phyloP scores from a whole-genome alignment of 192 early-diverging fungal genomes.

The Entomortierella parvispora region DNA sequence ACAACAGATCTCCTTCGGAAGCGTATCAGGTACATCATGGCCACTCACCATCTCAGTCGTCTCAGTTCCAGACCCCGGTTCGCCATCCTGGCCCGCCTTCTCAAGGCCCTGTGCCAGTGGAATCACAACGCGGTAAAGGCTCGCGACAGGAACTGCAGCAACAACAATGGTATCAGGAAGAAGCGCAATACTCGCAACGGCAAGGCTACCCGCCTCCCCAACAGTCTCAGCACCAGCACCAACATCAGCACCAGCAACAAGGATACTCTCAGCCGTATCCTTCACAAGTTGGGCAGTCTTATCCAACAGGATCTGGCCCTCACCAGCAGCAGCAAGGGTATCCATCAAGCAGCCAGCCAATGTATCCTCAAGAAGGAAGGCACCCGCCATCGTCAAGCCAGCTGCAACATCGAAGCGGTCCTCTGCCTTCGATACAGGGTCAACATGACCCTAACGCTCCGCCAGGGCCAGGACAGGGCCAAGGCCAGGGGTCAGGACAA shows the following conservation, averaged over 20 bases:
- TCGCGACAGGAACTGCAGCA: slow-evolving; percentile 4
- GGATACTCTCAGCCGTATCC: slow-evolving; percentile 3
- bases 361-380: slow-evolving; percentile 2
- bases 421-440: slow-evolving; percentile 4
- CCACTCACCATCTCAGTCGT: too few relatives aligned
- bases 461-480: slow-evolving; percentile 1
- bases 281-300: not conserved
- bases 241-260: slow-evolving; percentile 13
- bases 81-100: not conserved
- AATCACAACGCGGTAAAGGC: slow-evolving; percentile 5
- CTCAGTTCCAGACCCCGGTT: not conserved
- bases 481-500: not conserved
- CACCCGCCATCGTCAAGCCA: too few relatives aligned
- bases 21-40: slow-evolving; percentile 1
- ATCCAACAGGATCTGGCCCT: not conserved
- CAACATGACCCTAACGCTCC: slow-evolving; percentile 17
- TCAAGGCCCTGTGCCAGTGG: not conserved
- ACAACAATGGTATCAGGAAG: slow-evolving; percentile 5
- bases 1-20: slow-evolving; percentile 20
- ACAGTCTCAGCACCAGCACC: slow-evolving; percentile 2
- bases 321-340: not conserved
- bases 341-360: not conserved
- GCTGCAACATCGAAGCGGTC: not conserved
- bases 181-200: not conserved
- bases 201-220: slow-evolving; percentile 4